phyloP scores from a whole-genome alignment of 441 rosid genomes.

The Biscutella auriculata region DNA sequence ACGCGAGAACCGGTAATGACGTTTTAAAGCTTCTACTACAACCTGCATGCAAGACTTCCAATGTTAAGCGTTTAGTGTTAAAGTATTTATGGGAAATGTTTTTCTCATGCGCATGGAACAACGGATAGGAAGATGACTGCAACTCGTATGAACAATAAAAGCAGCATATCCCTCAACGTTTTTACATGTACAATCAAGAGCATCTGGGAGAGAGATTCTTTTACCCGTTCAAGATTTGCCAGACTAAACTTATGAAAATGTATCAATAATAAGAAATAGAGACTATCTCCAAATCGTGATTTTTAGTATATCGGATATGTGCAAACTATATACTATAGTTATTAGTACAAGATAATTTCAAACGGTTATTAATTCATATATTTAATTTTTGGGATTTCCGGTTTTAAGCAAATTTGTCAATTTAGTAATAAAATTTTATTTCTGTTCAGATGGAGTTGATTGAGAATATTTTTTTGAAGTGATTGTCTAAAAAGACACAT shows the following conservation, averaged over 20 bases:
- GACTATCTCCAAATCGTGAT: no score
- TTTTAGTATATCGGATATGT: no score
- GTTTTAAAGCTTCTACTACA: conserved; percentile 61
- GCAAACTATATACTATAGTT: no score
- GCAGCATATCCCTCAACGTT: conserved; percentile 94
- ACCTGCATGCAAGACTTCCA: conserved; percentile 38
- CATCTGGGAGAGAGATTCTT: conserved; percentile 79
- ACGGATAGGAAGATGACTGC: conserved; percentile 84
- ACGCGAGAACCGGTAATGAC: conserved; percentile 57
- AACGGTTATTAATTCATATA: no score
- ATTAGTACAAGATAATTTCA: no score
- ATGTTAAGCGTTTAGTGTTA: conserved; percentile 3
- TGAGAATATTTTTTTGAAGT: no score
- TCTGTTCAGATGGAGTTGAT: no score
- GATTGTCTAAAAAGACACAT: no score
- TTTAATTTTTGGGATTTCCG: no score
- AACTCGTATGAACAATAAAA: conserved; percentile 86
- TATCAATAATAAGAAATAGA: no score
- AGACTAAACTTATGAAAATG: conserved; percentile 90
- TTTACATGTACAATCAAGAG: conserved; percentile 89
- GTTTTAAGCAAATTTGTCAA: no score
- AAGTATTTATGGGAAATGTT: conserved; percentile 5
- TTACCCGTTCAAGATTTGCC: conserved; percentile 76
- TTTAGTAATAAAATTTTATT: no score
- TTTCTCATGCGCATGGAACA: conserved; percentile 52